A percentile compares a stretch with the other conserved stretches of the same genome.
Conservation (phyloP, 2,329 filamentous ascomycete species). For the Fusarium keratoplasticum region DNA sequence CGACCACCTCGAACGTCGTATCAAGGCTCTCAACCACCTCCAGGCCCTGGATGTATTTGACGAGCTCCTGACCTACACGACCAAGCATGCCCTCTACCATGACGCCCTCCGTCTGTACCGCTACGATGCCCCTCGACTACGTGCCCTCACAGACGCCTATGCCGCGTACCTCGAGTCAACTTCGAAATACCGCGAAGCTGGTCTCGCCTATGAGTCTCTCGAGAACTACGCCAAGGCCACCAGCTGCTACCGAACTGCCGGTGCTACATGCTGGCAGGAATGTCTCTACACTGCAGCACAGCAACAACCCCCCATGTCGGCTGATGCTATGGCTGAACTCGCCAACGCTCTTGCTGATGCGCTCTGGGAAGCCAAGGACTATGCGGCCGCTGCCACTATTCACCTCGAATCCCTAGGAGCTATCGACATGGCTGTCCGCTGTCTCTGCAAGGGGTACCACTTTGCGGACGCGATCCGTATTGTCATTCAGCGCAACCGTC, state of each 20-base stretch:
- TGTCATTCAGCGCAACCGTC: conserved; percentile 69
- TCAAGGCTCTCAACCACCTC: conserved; percentile 83
- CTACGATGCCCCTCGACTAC: conserved; percentile 77
- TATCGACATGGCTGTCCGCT: conserved; percentile 75
- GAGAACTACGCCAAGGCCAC: conserved; percentile 79
- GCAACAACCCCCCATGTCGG: conserved; percentile 69
- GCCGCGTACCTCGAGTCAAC: conserved; percentile 80
- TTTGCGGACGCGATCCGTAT: conserved; percentile 92
- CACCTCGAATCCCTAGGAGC: conserved; percentile 84
- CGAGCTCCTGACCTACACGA: conserved; percentile 81
- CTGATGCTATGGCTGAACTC: conserved; percentile 72
- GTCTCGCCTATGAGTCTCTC: conserved; percentile 90
- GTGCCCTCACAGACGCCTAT: conserved; percentile 79
- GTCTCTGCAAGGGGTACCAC: conserved; percentile 86
- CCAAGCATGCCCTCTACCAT: conserved; percentile 83
- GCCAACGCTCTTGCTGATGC: conserved; percentile 82
- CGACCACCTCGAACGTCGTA: conserved; percentile 80
- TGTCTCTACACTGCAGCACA: conserved; percentile 83
- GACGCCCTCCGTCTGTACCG: conserved; percentile 84
- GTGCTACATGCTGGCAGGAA: conserved; percentile 85
- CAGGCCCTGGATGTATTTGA: conserved; percentile 79
- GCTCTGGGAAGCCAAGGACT: conserved; percentile 87
- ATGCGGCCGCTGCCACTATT: conserved; percentile 81
- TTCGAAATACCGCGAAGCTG: conserved; percentile 87
- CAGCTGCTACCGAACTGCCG: conserved; percentile 84